These are phyloP conservation scores for Alternaria incomplexa DNA, from an alignment of 2,329 filamentous ascomycete genomes.

Conservation along the genomic window DNA sequence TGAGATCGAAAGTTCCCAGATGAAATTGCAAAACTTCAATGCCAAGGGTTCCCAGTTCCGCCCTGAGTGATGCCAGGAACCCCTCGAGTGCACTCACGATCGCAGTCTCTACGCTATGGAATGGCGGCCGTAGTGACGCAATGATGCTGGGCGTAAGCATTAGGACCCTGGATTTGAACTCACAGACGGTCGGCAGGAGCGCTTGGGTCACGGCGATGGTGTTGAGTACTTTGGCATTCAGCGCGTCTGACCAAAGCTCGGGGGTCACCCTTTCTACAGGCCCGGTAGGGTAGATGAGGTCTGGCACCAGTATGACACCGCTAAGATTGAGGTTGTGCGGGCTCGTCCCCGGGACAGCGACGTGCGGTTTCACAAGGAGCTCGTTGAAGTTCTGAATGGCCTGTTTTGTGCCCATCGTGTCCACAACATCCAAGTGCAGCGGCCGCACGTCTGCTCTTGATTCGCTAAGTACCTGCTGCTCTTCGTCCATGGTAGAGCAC, in stretches of 20 bases:
- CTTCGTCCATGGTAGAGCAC: slow-evolving; percentile 83
- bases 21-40: slow-evolving; percentile 87
- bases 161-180: slow-evolving; percentile 69
- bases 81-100: slow-evolving; percentile 86
- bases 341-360: slow-evolving; percentile 76
- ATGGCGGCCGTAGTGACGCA: slow-evolving; percentile 77
- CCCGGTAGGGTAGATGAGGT: slow-evolving; percentile 76
- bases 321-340: slow-evolving; percentile 78
- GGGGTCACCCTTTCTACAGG: slow-evolving; percentile 85
- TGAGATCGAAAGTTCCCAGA: slow-evolving; percentile 88
- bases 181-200: slow-evolving; percentile 68
- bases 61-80: slow-evolving; percentile 79
- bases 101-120: slow-evolving; percentile 84
- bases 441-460: slow-evolving; percentile 82
- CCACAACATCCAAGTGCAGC: slow-evolving; percentile 80
- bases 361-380: slow-evolving; percentile 75
- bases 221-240: slow-evolving; percentile 90
- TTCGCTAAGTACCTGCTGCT: slow-evolving; percentile 76
- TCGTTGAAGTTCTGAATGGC: slow-evolving; percentile 75
- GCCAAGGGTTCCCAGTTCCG: slow-evolving; percentile 76
- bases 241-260: slow-evolving; percentile 83
- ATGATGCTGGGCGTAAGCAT: slow-evolving; percentile 82
- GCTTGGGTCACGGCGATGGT: slow-evolving; percentile 88
- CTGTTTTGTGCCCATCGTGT: slow-evolving; percentile 71
- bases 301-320: slow-evolving; percentile 83